Evolutionary conservation across 805 yeast species (phyloP).

Genomic region (Metschnikowia amazonensis): DNA sequence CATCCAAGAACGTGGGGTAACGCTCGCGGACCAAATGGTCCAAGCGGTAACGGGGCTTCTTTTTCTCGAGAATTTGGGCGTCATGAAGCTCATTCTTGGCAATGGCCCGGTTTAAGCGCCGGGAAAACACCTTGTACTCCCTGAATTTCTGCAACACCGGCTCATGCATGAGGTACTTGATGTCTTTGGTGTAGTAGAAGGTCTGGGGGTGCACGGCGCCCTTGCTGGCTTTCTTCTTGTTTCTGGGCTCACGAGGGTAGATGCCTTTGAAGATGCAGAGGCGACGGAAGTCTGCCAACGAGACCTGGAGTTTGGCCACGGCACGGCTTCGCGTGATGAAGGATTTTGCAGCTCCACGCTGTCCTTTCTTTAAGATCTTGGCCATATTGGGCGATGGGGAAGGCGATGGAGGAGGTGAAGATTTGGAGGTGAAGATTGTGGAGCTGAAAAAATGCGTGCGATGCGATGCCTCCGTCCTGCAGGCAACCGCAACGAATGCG

Average conservation of each 20-base stretch:
- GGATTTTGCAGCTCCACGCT: conserved; percentile 85
- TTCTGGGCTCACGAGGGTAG: conserved; percentile 93
- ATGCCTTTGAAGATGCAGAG: conserved; percentile 97
- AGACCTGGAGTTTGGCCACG: conserved; percentile 82
- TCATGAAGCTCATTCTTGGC: conserved; percentile 89
- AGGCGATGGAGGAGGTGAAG: not conserved
- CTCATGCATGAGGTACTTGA: conserved; percentile 91
- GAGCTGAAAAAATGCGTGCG: conserved; percentile 2
- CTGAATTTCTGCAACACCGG: conserved; percentile 88
- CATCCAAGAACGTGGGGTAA: conserved; percentile 90
- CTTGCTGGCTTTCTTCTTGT: conserved; percentile 93
- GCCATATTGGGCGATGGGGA: conserved; percentile 36
- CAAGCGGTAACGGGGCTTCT: conserved; percentile 78
- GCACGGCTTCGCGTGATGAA: conserved; percentile 95
- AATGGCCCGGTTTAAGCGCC: conserved; percentile 81
- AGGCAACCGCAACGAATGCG: no score
- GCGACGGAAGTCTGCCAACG: conserved; percentile 94
- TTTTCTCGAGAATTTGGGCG: conserved; percentile 80
- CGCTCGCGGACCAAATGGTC: conserved; percentile 92
- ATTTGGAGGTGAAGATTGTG: not conserved
- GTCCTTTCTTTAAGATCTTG: conserved; percentile 77
- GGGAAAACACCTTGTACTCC: conserved; percentile 92
- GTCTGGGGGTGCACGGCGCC: conserved; percentile 97
- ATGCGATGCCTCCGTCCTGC: conserved; percentile 3
- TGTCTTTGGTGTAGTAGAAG: conserved; percentile 90